A percentile compares a stretch with the other conserved stretches of the same genome.
Evolutionary conservation across 495 filamentous ascomycete genomes (phyloP).

Genomic region (Aspergillus mulundensis): DNA sequence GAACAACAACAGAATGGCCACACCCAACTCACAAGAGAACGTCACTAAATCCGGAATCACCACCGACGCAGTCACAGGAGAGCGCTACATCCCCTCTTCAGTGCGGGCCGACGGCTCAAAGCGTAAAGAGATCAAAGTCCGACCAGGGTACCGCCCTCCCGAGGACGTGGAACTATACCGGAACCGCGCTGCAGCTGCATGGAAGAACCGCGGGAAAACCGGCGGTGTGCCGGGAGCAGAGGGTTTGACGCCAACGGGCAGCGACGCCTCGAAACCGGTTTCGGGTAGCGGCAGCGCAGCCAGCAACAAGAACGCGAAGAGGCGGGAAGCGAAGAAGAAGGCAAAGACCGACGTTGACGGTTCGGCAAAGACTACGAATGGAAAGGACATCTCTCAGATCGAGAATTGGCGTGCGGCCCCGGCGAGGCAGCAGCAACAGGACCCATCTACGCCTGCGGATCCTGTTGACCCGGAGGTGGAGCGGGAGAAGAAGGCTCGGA

Average conservation of each 20-base stretch:
- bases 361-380: slow-evolving; percentile 28
- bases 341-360: slow-evolving; percentile 58
- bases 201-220: slow-evolving; percentile 70
- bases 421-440: slow-evolving; percentile 24
- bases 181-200: slow-evolving; percentile 82
- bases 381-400: slow-evolving; percentile 32
- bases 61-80: slow-evolving; percentile 63
- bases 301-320: slow-evolving; percentile 90
- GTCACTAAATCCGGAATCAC: slow-evolving; percentile 66
- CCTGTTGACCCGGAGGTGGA: slow-evolving; percentile 65
- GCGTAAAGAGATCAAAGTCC: slow-evolving; percentile 86
- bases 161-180: slow-evolving; percentile 97
- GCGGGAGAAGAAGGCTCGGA: slow-evolving; percentile 87
- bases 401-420: slow-evolving; percentile 25
- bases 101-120: slow-evolving; percentile 80
- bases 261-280: slow-evolving; percentile 33
- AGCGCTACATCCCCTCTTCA: slow-evolving; percentile 85
- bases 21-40: slow-evolving; percentile 12
- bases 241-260: slow-evolving; percentile 45
- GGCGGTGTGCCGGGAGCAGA: slow-evolving; percentile 70
- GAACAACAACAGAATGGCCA: slow-evolving; percentile 19
- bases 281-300: slow-evolving; percentile 37
- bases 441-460: slow-evolving; percentile 17
- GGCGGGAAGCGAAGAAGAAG: slow-evolving; percentile 83
- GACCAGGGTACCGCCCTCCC: slow-evolving; percentile 88